These are phyloP conservation scores for Babesia bigemina DNA, from an alignment of 169 alveolate species.

Conservation along the genomic window DNA sequence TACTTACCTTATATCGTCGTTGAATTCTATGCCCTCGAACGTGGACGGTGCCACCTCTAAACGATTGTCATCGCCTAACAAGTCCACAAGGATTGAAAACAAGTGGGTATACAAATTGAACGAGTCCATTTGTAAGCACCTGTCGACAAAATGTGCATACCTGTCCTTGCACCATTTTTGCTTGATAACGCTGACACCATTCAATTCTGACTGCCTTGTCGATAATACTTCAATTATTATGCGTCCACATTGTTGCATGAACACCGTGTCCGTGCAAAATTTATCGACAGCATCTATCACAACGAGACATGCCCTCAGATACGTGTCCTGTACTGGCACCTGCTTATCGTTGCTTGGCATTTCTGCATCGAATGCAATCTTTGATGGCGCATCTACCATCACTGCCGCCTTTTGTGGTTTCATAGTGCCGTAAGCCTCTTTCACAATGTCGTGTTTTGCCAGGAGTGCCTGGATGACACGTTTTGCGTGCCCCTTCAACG, in stretches of 20 bases:
- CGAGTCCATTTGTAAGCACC: background rate
- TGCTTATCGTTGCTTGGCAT: background rate
- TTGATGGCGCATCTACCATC: background rate
- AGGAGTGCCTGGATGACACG: slow-evolving; percentile 5
- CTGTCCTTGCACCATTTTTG: background rate
- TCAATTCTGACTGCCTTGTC: background rate
- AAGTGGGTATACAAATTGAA: slow-evolving; percentile 12
- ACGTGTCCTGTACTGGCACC: background rate
- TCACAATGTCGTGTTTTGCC: background rate
- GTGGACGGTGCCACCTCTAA: background rate
- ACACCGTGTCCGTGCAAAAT: background rate
- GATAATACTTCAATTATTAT: background rate
- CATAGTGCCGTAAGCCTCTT: background rate
- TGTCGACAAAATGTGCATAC: background rate
- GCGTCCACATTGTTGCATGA: slow-evolving; percentile 3
- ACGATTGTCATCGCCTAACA: background rate
- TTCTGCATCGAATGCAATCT: background rate
- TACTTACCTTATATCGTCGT: slow-evolving; percentile 16
- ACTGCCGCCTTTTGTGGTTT: background rate
- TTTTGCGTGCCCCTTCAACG: background rate
- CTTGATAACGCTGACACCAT: background rate
- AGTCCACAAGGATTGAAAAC: background rate
- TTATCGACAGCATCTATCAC: background rate
- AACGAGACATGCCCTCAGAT: slow-evolving; percentile 3
- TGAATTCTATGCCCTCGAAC: slow-evolving; percentile 3